Evolutionary conservation across 2,329 filamentous ascomycete genomes (phyloP).

Genomic region (Trichoderma koningii): DNA sequence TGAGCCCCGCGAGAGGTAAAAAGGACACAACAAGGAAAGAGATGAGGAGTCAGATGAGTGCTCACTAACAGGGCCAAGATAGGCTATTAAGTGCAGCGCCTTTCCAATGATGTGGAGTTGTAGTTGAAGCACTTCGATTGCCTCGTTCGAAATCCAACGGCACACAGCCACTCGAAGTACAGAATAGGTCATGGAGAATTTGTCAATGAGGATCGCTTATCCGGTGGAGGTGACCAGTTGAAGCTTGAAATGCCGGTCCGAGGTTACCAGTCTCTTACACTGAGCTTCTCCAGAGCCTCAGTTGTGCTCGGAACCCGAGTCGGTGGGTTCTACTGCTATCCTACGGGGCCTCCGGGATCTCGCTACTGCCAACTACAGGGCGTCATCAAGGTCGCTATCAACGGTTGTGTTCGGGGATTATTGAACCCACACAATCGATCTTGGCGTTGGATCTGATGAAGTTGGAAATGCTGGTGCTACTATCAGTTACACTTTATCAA

Average conservation of each 20-base stretch:
- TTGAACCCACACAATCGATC: too few species aligned
- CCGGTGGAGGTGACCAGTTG: not conserved
- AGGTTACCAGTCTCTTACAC: not conserved
- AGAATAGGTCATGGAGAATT: too few species aligned
- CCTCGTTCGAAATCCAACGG: not conserved
- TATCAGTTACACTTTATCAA: too few species aligned
- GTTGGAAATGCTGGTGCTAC: too few species aligned
- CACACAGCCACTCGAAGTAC: not conserved
- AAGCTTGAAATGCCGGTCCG: not conserved
- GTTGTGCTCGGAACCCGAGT: not conserved
- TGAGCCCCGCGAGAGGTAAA: not conserved
- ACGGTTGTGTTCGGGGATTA: too few species aligned
- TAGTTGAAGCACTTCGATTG: not conserved
- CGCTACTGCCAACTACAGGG: too few species aligned
- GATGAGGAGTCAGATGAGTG: not conserved
- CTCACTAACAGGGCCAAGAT: not conserved
- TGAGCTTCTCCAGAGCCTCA: not conserved
- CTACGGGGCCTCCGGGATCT: not conserved
- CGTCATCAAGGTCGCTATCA: too few species aligned
- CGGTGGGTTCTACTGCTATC: not conserved
- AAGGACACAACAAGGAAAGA: not conserved
- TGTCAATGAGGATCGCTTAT: not conserved
- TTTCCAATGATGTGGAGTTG: too few species aligned
- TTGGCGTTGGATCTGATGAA: too few species aligned
- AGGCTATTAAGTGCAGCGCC: not conserved